Evolutionary conservation across 2,329 filamentous ascomycete species (phyloP), one percentile per base, ranked within the genome.

Genomic region (Fusarium begoniae): DNA sequence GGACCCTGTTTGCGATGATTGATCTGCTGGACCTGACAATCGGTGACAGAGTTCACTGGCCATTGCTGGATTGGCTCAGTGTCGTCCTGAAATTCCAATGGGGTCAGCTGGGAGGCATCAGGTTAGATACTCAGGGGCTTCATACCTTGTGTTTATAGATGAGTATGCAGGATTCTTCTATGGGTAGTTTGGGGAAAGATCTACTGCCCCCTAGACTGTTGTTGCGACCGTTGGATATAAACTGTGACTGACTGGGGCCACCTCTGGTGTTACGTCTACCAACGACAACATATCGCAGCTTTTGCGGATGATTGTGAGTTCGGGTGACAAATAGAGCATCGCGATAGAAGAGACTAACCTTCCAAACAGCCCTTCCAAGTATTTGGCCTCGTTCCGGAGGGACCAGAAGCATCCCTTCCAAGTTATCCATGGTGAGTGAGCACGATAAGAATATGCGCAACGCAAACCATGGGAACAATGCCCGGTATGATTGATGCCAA

Each of bases 1-100:
- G 88, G 87, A 2, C 87, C 88, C 76, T 91, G 89, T 76, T 92
- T 92, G 57, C 90, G 88, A 75, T 91, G 88, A 47, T 89, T 84
- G 22, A 91, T 73, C 79, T 87, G 86, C 78, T 91, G 89, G 38
- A 91, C 85, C 72, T 89, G 85, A 73, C 89, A 92, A 63, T 89
- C 88, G 61, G 84, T 84, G 60, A 91, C 85, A 51, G 84, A 85
- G 68, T 81, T 83, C 59, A 89, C 81, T 48, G 87, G 83, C 81
- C 88, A 87, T 80, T 89, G 87, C 55, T 88, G 85, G 32, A 86
- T 81, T 26, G 87, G 86, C 50, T 90, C 89, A 68, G 76, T 79
- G 70, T 91, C 89, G 48, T 88, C 87, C 80, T 82, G 22, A n/a
- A 63, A 51, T 67, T 56, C n/a, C 37, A 58, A 63, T 28, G 24